These are phyloP conservation scores for Pyrus hybrid DNA, from an alignment of 331 rosid genomes.

Conservation along the genomic window DNA sequence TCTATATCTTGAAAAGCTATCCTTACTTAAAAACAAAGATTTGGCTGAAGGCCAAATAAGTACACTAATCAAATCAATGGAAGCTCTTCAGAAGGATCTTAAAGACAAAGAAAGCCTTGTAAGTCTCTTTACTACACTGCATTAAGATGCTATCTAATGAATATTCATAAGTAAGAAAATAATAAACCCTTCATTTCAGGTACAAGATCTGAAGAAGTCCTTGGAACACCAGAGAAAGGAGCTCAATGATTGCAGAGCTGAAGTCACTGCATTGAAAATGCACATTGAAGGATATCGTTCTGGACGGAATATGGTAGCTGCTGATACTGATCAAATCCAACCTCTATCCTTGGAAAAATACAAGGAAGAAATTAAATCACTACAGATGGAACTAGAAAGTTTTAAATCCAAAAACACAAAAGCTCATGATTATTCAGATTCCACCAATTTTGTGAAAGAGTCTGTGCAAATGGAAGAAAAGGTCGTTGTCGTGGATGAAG, in stretches of 20 bases:
- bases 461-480: slow-evolving; percentile 40
- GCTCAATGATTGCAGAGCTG: slow-evolving; percentile 73
- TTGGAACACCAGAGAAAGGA: slow-evolving; percentile 72
- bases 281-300: slow-evolving; percentile 60
- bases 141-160: slow-evolving; percentile 19
- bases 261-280: slow-evolving; percentile 83
- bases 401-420: slow-evolving; percentile 37
- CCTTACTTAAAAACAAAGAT: slow-evolving; percentile 57
- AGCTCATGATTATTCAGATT: slow-evolving; percentile 31
- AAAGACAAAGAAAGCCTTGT: slow-evolving; percentile 79
- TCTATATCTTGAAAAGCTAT: slow-evolving; percentile 54
- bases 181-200: slow-evolving; percentile 30
- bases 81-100: slow-evolving; percentile 71
- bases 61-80: slow-evolving; percentile 64
- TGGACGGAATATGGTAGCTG: slow-evolving; percentile 30
- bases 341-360: slow-evolving; percentile 46
- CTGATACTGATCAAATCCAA: slow-evolving; percentile 41
- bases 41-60: slow-evolving; percentile 62
- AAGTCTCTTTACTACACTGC: slow-evolving; percentile 13
- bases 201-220: slow-evolving; percentile 67
- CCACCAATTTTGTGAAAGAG: slow-evolving; percentile 33
- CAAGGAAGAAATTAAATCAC: slow-evolving; percentile 73
- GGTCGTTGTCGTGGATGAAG: slow-evolving; percentile 73
- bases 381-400: slow-evolving; percentile 61
- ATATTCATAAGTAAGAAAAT: neutral